A percentile compares a stretch with the other conserved stretches of the same genome.
phyloP scores from a whole-genome alignment of 192 early-diverging fungal genomes.

The Jimgerdemannia lactiflua region DNA sequence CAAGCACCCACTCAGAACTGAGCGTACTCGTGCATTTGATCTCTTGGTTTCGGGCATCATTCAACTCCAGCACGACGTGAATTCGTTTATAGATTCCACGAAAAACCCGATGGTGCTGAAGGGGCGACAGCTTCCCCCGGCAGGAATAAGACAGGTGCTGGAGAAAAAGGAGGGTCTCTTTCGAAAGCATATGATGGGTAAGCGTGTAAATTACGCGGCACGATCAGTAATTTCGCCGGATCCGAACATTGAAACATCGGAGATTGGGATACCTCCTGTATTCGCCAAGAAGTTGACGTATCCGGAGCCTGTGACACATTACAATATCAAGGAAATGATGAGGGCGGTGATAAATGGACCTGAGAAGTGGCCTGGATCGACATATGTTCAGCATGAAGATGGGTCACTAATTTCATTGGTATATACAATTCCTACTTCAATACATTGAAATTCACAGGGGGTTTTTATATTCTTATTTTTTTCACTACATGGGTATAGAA shows the following conservation, averaged over 20 bases:
- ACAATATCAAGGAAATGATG: slow-evolving; percentile 91
- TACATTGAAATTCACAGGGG: not conserved
- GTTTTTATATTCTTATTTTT: not conserved
- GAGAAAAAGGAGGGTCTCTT: slow-evolving; percentile 99
- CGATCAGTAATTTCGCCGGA: slow-evolving; percentile 98
- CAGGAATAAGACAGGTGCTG: slow-evolving; percentile 92
- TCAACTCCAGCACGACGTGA: slow-evolving; percentile 84
- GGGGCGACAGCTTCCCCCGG: slow-evolving; percentile 67
- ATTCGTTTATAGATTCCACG: slow-evolving; percentile 91
- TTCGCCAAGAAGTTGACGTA: slow-evolving; percentile 96
- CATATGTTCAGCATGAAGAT: slow-evolving; percentile 94
- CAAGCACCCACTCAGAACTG: slow-evolving; percentile 13
- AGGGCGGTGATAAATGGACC: slow-evolving; percentile 96
- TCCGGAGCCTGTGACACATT: slow-evolving; percentile 95
- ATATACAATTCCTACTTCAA: not conserved
- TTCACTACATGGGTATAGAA: too few species aligned
- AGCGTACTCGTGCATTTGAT: slow-evolving; percentile 7
- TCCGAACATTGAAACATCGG: slow-evolving; percentile 95
- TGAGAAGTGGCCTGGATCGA: slow-evolving; percentile 93
- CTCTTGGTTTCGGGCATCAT: slow-evolving; percentile 44
- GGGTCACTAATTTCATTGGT: slow-evolving; percentile 77
- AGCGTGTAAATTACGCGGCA: slow-evolving; percentile 99
- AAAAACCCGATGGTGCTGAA: slow-evolving; percentile 68
- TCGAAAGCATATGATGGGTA: slow-evolving; percentile 99
- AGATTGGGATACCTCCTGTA: slow-evolving; percentile 96